Conservation (phyloP, 176 grass and related monocot genomes). For the Bonia amplexicaulis region DNA sequence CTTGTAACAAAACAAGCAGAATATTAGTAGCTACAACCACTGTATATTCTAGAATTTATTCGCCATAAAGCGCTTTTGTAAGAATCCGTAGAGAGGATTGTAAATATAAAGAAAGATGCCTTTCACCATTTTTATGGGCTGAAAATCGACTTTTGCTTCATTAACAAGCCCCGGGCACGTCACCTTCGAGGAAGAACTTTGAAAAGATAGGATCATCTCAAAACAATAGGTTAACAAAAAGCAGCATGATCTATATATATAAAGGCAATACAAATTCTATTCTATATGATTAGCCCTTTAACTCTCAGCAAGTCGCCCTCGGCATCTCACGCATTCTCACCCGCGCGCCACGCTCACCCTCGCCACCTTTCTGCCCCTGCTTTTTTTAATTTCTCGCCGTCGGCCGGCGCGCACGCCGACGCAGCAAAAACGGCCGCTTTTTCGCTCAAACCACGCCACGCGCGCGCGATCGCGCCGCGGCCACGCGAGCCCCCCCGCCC, state of each 20-base stretch:
- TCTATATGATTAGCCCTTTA: neutral
- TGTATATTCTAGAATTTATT: neutral
- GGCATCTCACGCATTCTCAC: neutral
- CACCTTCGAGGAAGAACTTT: neutral
- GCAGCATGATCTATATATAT: neutral
- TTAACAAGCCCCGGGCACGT: neutral
- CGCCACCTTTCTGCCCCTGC: neutral
- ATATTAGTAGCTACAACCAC: too few species aligned
- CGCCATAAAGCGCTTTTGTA: neutral
- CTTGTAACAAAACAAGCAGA: too few species aligned
- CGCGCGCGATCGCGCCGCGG: neutral
- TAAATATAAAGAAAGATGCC: neutral
- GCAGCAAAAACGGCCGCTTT: neutral
- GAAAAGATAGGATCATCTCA: neutral
- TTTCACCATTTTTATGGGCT: neutral
- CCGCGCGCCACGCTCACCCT: neutral
- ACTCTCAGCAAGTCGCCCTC: neutral
- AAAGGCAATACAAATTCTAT: neutral
- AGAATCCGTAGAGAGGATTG: neutral
- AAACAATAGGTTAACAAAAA: neutral
- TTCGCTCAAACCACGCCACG: neutral
- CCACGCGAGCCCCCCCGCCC: neutral
- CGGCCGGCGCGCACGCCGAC: neutral
- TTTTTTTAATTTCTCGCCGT: neutral
- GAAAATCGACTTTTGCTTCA: neutral